Percentiles rank a stretch among this genome's conserved stretches.
Conservation (phyloP, 164 flowering plant genomes). For the Amborella trichopoda region DNA sequence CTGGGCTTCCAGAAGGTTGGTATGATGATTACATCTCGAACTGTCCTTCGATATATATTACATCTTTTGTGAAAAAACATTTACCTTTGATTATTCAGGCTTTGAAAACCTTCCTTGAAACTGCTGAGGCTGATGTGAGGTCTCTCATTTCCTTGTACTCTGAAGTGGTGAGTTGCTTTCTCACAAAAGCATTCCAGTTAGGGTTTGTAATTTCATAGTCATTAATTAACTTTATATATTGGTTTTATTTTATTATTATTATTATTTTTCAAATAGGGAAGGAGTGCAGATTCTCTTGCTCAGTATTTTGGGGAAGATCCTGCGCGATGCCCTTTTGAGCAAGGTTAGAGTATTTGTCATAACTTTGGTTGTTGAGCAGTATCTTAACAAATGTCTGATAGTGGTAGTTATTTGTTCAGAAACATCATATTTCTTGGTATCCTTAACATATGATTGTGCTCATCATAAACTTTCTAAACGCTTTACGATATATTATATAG, state of each 20-base stretch:
- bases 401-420: no score
- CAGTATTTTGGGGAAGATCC: conserved; percentile 99
- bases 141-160: conserved; percentile 76
- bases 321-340: conserved; percentile 95
- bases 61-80: no score
- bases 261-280: conserved; percentile 39
- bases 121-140: conserved; percentile 98
- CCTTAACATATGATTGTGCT: no score
- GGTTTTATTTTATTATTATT: not conserved
- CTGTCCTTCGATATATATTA: no score
- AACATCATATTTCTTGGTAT: no score
- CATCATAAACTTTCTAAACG: no score
- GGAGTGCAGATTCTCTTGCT: conserved; percentile 92
- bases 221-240: no score
- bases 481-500: no score
- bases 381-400: no score
- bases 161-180: conserved; percentile 74
- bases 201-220: not conserved
- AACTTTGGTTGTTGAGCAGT: no score
- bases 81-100: conserved; percentile 42
- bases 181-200: not conserved
- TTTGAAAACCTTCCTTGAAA: conserved; percentile 70
- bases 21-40: no score
- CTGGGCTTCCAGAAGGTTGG: conserved; percentile 76
- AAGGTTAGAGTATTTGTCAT: conserved; percentile 58